Evolutionary conservation across 208 protist species (phyloP).

Genomic region (Trypanosoma rangeli): DNA sequence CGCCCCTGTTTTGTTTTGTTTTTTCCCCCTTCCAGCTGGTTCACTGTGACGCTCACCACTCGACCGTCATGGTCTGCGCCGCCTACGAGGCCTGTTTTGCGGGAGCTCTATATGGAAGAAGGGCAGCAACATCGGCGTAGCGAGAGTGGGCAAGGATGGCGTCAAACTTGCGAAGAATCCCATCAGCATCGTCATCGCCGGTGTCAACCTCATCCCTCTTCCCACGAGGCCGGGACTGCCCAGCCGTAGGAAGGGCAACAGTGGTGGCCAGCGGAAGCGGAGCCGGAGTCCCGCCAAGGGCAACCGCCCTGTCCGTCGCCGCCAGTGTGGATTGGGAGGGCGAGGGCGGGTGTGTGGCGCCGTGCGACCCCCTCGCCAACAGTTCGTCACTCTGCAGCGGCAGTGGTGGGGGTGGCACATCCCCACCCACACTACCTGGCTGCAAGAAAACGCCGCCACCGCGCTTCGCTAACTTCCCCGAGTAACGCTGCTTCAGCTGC

Average conservation of each 20-base stretch:
- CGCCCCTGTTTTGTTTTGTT: background rate
- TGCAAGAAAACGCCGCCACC: too few species aligned
- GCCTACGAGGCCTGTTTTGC: background rate
- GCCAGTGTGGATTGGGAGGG: too few species aligned
- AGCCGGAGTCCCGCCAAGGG: too few species aligned
- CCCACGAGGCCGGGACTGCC: too few species aligned
- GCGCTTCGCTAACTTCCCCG: background rate
- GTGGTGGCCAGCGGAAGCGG: too few species aligned
- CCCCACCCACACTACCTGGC: too few species aligned
- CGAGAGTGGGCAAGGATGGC: background rate
- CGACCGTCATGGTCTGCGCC: background rate
- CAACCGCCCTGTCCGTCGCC: too few species aligned
- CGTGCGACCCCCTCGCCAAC: background rate
- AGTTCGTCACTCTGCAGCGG: background rate
- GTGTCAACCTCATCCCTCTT: background rate
- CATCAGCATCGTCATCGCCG: background rate
- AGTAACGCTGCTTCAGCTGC: background rate
- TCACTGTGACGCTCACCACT: background rate
- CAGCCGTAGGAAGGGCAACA: too few species aligned
- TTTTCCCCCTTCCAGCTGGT: background rate
- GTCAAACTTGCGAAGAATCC: constrained; percentile 4
- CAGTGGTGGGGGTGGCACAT: background rate
- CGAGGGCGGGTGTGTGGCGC: too few species aligned
- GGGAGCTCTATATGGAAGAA: background rate
- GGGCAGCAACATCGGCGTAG: background rate